phyloP scores from a whole-genome alignment of 176 grass and related monocot species.

The sorghum (Sorghum bicolor) region Sorghum_bicolor_NCBIv3 NC_012870.2:18660501-18661000 shows the following conservation, averaged over 20 bases:
- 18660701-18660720: background rate
- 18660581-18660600: constrained; percentile 65
- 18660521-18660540: background rate
- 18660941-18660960: constrained; percentile 89
- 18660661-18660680: background rate
- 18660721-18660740: constrained; percentile 91
- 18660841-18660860: background rate
- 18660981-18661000: constrained; percentile 50
- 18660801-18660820: constrained; percentile 18
- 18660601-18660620: constrained; percentile 56
- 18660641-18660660: background rate
- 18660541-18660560: constrained; percentile 21
- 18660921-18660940: constrained; percentile 9
- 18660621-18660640: constrained; percentile 20
- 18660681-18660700: background rate
- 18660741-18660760: constrained; percentile 90
- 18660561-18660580: constrained; percentile 26
- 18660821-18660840: constrained; percentile 3
- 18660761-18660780: constrained; percentile 70
- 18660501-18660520: constrained; percentile 29
- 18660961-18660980: constrained; percentile 91
- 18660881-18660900: background rate
- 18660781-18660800: constrained; percentile 46
- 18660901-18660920: constrained; percentile 23
- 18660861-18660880: background rate